Evolutionary conservation across 331 rosid species (phyloP).

Genomic region (Dryas integrifolia): DNA sequence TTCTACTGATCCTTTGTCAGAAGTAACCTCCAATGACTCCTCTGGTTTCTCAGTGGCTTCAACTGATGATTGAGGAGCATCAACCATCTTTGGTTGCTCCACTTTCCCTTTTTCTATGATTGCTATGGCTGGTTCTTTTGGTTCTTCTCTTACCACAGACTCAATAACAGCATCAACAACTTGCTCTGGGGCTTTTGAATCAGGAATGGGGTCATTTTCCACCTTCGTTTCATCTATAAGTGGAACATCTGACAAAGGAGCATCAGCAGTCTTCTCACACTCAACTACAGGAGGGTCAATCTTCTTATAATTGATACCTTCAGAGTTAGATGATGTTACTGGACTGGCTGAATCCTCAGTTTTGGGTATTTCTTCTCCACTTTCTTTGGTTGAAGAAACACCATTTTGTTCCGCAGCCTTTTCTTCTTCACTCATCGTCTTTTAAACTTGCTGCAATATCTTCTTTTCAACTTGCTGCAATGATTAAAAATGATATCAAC

Average conservation of each 20-base stretch:
- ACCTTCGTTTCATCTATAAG: conserved; percentile 27
- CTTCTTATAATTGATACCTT: conserved; percentile 32
- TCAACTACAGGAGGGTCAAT: conserved; percentile 31
- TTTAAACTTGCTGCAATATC: conserved; percentile 48
- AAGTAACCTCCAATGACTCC: conserved; percentile 26
- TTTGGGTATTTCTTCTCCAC: conserved; percentile 38
- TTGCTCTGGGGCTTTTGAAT: conserved; percentile 31
- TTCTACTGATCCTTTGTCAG: conserved; percentile 34
- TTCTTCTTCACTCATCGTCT: conserved; percentile 44
- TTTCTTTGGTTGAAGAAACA: conserved; percentile 34
- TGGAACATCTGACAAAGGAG: conserved; percentile 29
- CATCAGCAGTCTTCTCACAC: conserved; percentile 29
- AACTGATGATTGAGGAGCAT: conserved; percentile 34
- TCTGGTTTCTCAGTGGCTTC: conserved; percentile 37
- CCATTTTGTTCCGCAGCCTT: conserved; percentile 31
- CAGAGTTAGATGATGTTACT: conserved; percentile 25
- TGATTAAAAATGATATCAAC: conserved; percentile 7
- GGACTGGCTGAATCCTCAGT: conserved; percentile 30
- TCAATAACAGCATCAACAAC: conserved; percentile 24
- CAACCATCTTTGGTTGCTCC: conserved; percentile 34
- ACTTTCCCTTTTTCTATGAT: conserved; percentile 37
- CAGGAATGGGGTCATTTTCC: conserved; percentile 36
- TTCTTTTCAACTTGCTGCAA: conserved; percentile 53
- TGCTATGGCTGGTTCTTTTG: conserved; percentile 32
- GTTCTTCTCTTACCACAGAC: conserved; percentile 28